Conservation (phyloP, 2,329 filamentous ascomycete genomes). For the Diaporthe eres region DNA sequence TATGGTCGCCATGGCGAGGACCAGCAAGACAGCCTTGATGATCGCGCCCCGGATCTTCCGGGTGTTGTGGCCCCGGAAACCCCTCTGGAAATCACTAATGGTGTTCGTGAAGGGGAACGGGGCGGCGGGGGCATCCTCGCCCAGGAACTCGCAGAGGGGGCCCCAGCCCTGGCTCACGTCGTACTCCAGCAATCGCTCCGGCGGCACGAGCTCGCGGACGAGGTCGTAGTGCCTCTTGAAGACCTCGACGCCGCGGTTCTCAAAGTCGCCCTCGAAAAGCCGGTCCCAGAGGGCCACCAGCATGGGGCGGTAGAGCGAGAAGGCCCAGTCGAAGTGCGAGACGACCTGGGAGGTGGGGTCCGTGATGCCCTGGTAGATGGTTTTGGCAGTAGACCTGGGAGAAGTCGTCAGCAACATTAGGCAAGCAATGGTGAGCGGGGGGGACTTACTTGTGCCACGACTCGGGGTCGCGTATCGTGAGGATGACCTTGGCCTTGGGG, state of each 20-base stretch:
- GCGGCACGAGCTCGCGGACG: constrained; percentile 48
- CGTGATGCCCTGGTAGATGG: constrained; percentile 37
- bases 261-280: constrained; percentile 41
- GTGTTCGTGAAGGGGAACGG: constrained; percentile 54
- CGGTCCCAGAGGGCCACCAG: constrained; percentile 40
- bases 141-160: constrained; percentile 57
- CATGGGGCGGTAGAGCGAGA: constrained; percentile 41
- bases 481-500: constrained; percentile 64
- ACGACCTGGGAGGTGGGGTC: constrained; percentile 38
- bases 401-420: not conserved
- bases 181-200: constrained; percentile 55
- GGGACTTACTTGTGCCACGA: constrained; percentile 56
- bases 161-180: constrained; percentile 56
- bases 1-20: constrained; percentile 36
- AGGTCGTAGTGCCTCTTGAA: constrained; percentile 37
- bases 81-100: constrained; percentile 32
- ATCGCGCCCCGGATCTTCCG: constrained; percentile 32
- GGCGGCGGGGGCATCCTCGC: constrained; percentile 51
- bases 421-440: constrained; percentile 35
- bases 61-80: constrained; percentile 35
- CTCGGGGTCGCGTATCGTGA: constrained; percentile 56
- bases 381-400: constrained; percentile 41
- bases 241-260: constrained; percentile 39
- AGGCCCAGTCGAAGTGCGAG: constrained; percentile 42
- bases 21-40: constrained; percentile 22